A percentile compares a stretch with the other conserved stretches of the same genome.
These are phyloP conservation scores for Xanthoconium purpureum DNA, from an alignment of 768 basidiomycete genomes.

Conservation along the genomic window DNA sequence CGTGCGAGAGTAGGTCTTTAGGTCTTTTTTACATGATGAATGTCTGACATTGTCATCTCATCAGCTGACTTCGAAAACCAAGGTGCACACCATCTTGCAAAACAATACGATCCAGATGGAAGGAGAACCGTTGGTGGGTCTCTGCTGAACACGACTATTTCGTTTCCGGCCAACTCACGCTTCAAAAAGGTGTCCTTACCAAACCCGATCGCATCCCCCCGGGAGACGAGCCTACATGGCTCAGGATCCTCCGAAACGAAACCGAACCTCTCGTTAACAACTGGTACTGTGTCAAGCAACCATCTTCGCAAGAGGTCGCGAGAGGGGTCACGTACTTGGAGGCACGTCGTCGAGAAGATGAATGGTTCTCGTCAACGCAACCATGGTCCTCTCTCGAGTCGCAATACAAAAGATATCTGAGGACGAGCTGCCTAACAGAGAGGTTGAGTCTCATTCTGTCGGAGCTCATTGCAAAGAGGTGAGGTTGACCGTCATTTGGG, in stretches of 20 bases:
- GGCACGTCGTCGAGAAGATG: slow-evolving; percentile 54
- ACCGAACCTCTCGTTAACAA: slow-evolving; percentile 30
- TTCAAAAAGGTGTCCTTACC: slow-evolving; percentile 42
- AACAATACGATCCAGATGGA: slow-evolving; percentile 56
- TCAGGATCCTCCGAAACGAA: slow-evolving; percentile 54
- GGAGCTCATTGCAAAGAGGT: slow-evolving; percentile 62
- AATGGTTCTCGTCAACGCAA: slow-evolving; percentile 50
- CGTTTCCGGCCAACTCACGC: slow-evolving; percentile 26
- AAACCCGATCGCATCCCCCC: slow-evolving; percentile 60
- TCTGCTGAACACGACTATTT: slow-evolving; percentile 42
- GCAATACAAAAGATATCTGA: slow-evolving; percentile 48
- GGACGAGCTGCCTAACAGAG: slow-evolving; percentile 55
- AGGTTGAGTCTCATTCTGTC: slow-evolving; percentile 60
- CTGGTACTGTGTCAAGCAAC: slow-evolving; percentile 43
- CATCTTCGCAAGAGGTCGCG: slow-evolving; percentile 22
- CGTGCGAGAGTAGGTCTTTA: slow-evolving; percentile 33
- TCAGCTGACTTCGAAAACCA: slow-evolving; percentile 82
- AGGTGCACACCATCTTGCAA: slow-evolving; percentile 65
- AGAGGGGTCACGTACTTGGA: slow-evolving; percentile 47
- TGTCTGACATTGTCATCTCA: slow-evolving; percentile 38
- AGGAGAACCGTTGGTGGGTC: slow-evolving; percentile 64
- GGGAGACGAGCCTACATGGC: slow-evolving; percentile 42
- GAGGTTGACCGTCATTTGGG: slow-evolving; percentile 1
- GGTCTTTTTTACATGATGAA: neutral
- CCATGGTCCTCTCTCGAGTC: slow-evolving; percentile 57